These are phyloP conservation scores for Leonotis leonurus DNA, from an alignment of 257 asterid genomes.

Conservation along the genomic window DNA sequence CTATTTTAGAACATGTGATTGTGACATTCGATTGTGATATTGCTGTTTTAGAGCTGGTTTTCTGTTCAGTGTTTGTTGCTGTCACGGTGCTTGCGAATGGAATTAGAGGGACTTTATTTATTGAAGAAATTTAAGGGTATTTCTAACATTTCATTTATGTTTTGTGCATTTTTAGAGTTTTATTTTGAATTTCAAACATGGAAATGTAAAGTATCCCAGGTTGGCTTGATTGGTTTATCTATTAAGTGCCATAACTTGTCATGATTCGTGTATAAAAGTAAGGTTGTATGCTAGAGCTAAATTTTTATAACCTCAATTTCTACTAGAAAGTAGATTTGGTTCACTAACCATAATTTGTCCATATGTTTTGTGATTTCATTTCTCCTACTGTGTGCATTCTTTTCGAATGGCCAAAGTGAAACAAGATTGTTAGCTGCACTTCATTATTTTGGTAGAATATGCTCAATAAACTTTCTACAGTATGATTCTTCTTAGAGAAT, in stretches of 20 bases:
- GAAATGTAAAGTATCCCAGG: neutral
- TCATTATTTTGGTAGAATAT: neutral
- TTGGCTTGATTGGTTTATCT: neutral
- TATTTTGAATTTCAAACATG: neutral
- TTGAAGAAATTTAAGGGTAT: neutral
- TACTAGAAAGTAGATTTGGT: neutral
- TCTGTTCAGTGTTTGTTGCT: neutral
- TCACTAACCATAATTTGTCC: neutral
- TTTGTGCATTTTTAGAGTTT: neutral
- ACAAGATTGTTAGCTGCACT: neutral
- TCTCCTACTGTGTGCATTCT: neutral
- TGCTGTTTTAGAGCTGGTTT: too few species aligned
- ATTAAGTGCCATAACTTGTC: neutral
- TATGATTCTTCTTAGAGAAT: neutral
- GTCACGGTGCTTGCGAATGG: conserved; percentile 5
- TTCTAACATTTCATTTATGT: neutral
- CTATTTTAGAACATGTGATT: neutral
- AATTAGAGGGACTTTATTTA: too few species aligned
- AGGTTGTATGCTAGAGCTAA: neutral
- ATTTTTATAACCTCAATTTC: neutral
- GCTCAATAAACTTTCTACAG: neutral
- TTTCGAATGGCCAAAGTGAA: neutral
- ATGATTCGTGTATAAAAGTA: neutral
- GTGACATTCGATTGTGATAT: too few species aligned
- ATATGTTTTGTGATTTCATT: neutral